Percentiles rank a stretch among this genome's conserved stretches.
These are phyloP conservation scores for Lentinula sp. DNA, from an alignment of 768 basidiomycete genomes.

Conservation along the genomic window DNA sequence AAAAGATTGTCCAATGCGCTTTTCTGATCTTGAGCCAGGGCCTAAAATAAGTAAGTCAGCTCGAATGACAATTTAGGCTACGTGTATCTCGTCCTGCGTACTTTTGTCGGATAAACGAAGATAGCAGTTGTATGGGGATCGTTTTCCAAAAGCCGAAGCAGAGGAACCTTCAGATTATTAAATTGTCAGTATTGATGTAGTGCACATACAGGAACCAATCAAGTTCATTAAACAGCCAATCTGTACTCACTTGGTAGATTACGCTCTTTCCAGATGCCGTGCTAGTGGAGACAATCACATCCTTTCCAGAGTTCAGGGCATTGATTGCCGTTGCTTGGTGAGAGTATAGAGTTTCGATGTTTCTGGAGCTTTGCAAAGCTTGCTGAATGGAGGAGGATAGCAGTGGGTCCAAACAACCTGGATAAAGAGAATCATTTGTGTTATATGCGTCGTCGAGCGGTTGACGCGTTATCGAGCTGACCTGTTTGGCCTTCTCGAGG, in stretches of 20 bases:
- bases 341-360: constrained; percentile 57
- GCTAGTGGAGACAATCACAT: constrained; percentile 86
- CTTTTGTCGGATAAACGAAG: constrained; percentile 89
- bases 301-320: constrained; percentile 45
- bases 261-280: constrained; percentile 89
- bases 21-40: constrained; percentile 85
- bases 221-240: no score
- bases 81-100: constrained; percentile 13
- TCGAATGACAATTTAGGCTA: background rate
- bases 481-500: constrained; percentile 50
- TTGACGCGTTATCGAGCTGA: constrained; percentile 14
- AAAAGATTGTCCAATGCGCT: constrained; percentile 64
- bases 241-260: constrained; percentile 63
- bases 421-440: background rate
- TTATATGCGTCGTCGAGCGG: background rate
- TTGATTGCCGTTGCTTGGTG: constrained; percentile 71
- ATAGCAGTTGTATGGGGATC: constrained; percentile 62
- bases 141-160: constrained; percentile 59
- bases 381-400: constrained; percentile 50
- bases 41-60: constrained; percentile 39
- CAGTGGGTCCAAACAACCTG: constrained; percentile 36
- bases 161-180: constrained; percentile 47
- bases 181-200: background rate
- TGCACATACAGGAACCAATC: background rate
- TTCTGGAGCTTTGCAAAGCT: constrained; percentile 52